Evolutionary conservation across 2,329 filamentous ascomycete species (phyloP), one percentile per base, ranked within the genome.

Genomic region (Cladobotryum protrusum): DNA sequence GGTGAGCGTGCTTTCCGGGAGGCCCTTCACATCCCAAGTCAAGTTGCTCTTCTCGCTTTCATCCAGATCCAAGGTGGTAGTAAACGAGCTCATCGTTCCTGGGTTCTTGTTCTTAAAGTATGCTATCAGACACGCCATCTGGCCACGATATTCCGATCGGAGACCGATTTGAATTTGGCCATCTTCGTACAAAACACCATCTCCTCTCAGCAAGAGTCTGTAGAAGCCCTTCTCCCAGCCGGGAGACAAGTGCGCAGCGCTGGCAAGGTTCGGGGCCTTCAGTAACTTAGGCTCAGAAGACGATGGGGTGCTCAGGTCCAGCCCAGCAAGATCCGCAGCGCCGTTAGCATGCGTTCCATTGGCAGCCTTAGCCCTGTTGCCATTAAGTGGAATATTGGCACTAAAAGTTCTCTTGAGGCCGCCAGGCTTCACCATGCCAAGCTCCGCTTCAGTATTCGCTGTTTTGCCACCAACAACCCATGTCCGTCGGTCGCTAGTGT

Each of bases 401-500:
- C 83, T 95, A 63, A 96, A 96, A 1, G 88, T 86, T 58, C 92
- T 85, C 72, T 92, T 95, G 50, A 96, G 77, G 12, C 87, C 87
- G 11, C 85, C 84, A 54, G 86, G 86, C 67, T 93, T 89, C 29
- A 84, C 85, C 69, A 96, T 80, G 55, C 81, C 82, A 52, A 95
- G 81, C 65, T 96, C 91, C 41, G 83, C 76, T 62, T 95, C 89
- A 1, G 82, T 75, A 64, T 96, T 96, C 50, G 91, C 92, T 64
- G 95, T 90, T 71, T 96, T 96, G 53, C 90, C 92, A 54, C 92
- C 92, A n/a, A 97, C 88, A 20, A 96, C 85, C 93, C 93, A 99
- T 2, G 93, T 97, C 54, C 92, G 82, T 72, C 95, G 95, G 67
- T 99, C 93, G 64, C 89, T 95, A 13, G 89, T 93, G 53, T 87